Evolutionary conservation across 2,329 filamentous ascomycete genomes (phyloP).

Genomic region (Fusarium miscanthi): DNA sequence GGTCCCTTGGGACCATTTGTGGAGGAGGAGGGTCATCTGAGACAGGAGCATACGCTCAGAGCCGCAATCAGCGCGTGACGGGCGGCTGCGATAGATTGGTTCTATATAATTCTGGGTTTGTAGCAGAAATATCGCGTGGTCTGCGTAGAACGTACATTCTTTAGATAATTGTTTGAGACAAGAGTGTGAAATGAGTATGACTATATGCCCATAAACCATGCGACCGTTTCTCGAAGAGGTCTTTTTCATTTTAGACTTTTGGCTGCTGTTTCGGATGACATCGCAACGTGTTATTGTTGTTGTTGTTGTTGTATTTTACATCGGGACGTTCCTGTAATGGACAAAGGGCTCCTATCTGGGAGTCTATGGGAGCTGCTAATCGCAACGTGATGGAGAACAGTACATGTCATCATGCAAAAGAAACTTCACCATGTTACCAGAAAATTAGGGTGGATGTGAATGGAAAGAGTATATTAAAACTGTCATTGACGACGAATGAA

Average conservation of each 20-base stretch:
- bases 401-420: not conserved
- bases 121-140: not conserved
- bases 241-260: rapidly evolving
- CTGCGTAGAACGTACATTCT: not conserved
- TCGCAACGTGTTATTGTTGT: no score
- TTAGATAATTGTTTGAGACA: not conserved
- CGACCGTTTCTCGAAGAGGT: rapidly evolving
- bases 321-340: no score
- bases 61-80: not conserved
- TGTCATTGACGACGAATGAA: no score
- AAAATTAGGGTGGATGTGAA: rapidly evolving
- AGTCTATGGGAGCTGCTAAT: no score
- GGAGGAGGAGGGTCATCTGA: not conserved
- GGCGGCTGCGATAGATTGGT: not conserved
- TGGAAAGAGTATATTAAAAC: not conserved
- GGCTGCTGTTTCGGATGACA: not conserved
- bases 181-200: rapidly evolving
- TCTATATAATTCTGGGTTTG: not conserved
- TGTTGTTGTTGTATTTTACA: no score
- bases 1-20: not conserved
- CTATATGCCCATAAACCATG: rapidly evolving
- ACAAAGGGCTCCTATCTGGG: no score
- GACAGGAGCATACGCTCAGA: not conserved
- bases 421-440: not conserved
- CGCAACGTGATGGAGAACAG: not conserved